A percentile compares a stretch with the other conserved stretches of the same genome.
phyloP scores from a whole-genome alignment of 345 rosid genomes.

The Rhodamnia rubescens region DNA sequence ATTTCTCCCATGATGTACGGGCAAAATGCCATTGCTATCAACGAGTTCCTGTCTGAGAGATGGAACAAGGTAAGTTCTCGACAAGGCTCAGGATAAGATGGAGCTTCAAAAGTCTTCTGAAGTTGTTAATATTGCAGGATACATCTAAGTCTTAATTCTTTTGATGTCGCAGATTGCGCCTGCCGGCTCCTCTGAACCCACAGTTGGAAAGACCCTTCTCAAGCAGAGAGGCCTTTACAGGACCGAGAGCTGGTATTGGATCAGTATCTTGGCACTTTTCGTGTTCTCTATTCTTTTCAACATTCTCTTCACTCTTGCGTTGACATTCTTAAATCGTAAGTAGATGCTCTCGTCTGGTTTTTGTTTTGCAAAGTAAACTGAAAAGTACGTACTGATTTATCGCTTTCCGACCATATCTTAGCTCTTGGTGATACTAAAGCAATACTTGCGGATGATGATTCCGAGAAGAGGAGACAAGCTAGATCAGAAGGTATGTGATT shows the following conservation, averaged over 20 bases:
- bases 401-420: not conserved
- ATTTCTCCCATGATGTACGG: conserved; percentile 22
- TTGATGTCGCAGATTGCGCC: not conserved
- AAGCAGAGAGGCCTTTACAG: conserved; percentile 32
- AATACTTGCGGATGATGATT: not conserved
- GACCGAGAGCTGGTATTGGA: conserved; percentile 59
- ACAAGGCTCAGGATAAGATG: not conserved
- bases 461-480: not conserved
- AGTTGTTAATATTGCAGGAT: not conserved
- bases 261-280: conserved; percentile 39
- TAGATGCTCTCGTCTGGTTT: not conserved
- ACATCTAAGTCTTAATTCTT: not conserved
- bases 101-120: not conserved
- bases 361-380: not conserved
- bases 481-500: conserved; percentile 2
- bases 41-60: conserved; percentile 14
- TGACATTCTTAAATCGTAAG: conserved; percentile 51
- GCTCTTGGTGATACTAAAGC: conserved; percentile 7
- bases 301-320: conserved; percentile 20
- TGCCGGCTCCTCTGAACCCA: not conserved
- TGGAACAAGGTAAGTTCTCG: conserved; percentile 6
- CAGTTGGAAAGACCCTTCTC: conserved; percentile 13
- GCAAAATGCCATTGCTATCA: conserved; percentile 15
- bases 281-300: conserved; percentile 32
- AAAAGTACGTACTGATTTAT: not conserved